Base-by-base conservation (phyloP, 306 rosid genomes). In the Prunus campanulata region DNA sequence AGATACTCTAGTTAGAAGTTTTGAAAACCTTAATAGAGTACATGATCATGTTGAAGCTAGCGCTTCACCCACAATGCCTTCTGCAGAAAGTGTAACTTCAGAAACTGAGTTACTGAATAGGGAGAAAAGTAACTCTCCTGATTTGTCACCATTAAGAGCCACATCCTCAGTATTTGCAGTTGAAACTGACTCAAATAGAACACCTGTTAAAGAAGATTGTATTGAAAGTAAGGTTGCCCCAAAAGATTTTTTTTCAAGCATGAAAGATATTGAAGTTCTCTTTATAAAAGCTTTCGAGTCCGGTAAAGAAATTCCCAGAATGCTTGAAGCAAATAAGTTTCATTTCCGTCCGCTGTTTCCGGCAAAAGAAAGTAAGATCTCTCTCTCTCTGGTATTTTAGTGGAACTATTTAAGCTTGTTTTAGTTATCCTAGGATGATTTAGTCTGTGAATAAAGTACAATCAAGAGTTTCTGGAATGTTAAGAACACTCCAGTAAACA, bases 301-400 rank as follows among this genome's bases (percentile, higher is more conserved):
- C 55, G 96, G 98, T 54, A 81, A 61, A 86, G 99, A 91, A 88
- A 92, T 96, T 83, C 99, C 99, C 63, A 91, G 90, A 88, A 96
- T 96, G 99, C 98, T 96, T 81, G 98, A 92, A 85, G 98, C 99
- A 77, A 92, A 96, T 77, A 96, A 96, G 83, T 82, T 92, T 70
- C 95, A 96, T 77, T 92, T 96, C 75, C 93, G 97, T 72, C 98
- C 97, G 11, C 83, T 92, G 67, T 81, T 91, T 63, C 85, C 79
- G 0, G 91, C 85, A 61, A 89, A 87, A 87, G 90, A 88, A 77
- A 84, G 99, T 96, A 91, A 84, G 76, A 24, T 77, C 72, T 76
- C 72, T 81, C 68, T 51, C 82, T 60, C 71, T 64, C 65, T 57
- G 8, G 62, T 20, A 25, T 47, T 2, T 39, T 35, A 12, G 7